Percentiles rank a stretch among this genome's conserved stretches.
Evolutionary conservation across 108 stramenopile species (phyloP).

Genomic region (Parietichytrium sp.): DNA sequence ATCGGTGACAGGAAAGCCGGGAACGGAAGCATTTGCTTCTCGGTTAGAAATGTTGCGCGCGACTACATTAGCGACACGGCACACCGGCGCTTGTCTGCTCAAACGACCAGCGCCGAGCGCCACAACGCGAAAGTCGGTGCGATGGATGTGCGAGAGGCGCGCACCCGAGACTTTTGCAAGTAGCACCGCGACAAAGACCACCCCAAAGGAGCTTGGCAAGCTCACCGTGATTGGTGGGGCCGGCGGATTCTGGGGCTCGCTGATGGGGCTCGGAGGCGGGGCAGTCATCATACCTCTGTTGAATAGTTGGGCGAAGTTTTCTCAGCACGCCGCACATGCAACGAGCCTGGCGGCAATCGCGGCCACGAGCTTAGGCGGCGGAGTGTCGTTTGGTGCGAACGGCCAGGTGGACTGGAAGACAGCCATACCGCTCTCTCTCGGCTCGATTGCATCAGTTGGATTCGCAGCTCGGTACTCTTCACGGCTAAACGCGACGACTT

Average conservation of each 20-base stretch:
- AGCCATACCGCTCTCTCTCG: background rate
- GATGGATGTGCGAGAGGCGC: no score
- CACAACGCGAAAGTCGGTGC: no score
- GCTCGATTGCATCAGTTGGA: background rate
- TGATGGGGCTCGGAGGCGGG: conserved; percentile 28
- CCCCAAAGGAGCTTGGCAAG: no score
- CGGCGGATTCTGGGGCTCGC: background rate
- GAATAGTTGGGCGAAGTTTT: background rate
- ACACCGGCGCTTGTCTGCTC: no score
- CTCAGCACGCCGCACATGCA: conserved; percentile 3
- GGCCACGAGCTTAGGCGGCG: background rate
- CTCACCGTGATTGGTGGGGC: background rate
- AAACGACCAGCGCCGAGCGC: no score
- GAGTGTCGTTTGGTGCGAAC: background rate
- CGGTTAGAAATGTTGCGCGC: no score
- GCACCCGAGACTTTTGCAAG: background rate
- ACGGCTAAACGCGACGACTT: background rate
- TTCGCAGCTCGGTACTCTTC: background rate
- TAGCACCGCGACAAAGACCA: background rate
- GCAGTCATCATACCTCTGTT: background rate
- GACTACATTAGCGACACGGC: no score
- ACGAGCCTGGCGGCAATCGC: background rate
- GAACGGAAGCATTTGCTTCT: no score
- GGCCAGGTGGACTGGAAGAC: background rate
- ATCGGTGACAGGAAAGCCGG: no score